phyloP scores from a whole-genome alignment of 768 basidiomycete species.

The Coprinopsis cinerea region DNA sequence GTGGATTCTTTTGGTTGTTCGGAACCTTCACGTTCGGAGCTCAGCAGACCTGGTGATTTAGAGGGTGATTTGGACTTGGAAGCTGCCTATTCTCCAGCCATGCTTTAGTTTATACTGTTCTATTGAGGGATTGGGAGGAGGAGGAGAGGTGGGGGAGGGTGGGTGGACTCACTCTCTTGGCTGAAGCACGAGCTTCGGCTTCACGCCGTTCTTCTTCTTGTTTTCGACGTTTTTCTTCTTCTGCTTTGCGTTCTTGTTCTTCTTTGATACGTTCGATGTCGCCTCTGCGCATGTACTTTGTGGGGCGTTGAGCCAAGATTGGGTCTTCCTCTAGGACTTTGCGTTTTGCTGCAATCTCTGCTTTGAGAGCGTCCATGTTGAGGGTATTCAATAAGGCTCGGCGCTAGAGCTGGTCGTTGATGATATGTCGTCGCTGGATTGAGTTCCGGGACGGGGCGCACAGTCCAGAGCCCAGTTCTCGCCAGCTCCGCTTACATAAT shows the following conservation, averaged over 20 bases:
- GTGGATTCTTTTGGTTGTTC: slow-evolving; percentile 42
- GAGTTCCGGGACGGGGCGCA: slow-evolving; percentile 12
- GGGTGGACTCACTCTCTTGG: slow-evolving; percentile 42
- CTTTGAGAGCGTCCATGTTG: slow-evolving; percentile 84
- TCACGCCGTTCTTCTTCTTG: slow-evolving; percentile 27
- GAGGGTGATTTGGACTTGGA: slow-evolving; percentile 36
- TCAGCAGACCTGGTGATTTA: slow-evolving; percentile 20
- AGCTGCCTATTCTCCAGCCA: slow-evolving; percentile 42
- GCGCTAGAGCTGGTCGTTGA: neutral
- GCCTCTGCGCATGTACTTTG: slow-evolving; percentile 87
- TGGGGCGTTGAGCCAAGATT: slow-evolving; percentile 36
- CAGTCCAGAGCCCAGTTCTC: slow-evolving; percentile 8
- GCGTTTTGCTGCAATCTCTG: slow-evolving; percentile 84
- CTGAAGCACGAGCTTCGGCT: slow-evolving; percentile 28
- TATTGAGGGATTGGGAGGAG: no score
- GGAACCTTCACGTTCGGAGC: slow-evolving; percentile 24
- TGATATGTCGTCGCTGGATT: no score
- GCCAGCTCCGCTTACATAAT: slow-evolving; percentile 28
- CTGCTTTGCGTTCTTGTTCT: slow-evolving; percentile 35
- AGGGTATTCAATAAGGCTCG: slow-evolving; percentile 12
- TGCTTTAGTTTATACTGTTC: slow-evolving; percentile 5
- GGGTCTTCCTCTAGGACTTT: slow-evolving; percentile 59
- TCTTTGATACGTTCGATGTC: slow-evolving; percentile 76
- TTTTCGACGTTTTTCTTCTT: slow-evolving; percentile 27
- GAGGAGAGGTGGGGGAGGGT: neutral